Conservation (phyloP, 352 stramenopile genomes). For the Phytophthora multivora region DNA sequence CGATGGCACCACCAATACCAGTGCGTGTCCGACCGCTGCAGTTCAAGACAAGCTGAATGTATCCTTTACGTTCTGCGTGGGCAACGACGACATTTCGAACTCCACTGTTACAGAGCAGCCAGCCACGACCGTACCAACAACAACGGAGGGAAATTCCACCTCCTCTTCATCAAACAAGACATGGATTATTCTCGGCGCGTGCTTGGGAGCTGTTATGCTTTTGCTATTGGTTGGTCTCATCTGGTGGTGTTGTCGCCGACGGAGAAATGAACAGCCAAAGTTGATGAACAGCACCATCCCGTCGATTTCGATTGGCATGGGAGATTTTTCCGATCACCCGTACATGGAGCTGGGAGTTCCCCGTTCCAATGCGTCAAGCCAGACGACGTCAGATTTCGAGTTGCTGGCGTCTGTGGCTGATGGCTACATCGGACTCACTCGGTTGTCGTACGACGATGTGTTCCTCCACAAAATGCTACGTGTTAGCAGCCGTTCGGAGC, state of each 20-base stretch:
- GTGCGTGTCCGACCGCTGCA: constrained; percentile 48
- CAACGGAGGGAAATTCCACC: constrained; percentile 12
- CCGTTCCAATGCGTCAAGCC: constrained; percentile 57
- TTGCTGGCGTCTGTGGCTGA: constrained; percentile 68
- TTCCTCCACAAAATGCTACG: constrained; percentile 75
- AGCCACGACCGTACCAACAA: constrained; percentile 16
- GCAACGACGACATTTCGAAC: constrained; percentile 24
- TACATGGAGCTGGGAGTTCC: constrained; percentile 57
- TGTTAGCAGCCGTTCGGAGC: constrained; percentile 71
- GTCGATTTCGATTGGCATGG: constrained; percentile 62
- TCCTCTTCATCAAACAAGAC: constrained; percentile 45
- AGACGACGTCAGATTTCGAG: constrained; percentile 77
- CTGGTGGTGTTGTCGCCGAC: constrained; percentile 44
- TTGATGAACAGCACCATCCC: constrained; percentile 52
- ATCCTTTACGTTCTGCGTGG: constrained; percentile 68
- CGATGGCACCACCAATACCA: constrained; percentile 56
- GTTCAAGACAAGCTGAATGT: constrained; percentile 50
- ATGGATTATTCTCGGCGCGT: constrained; percentile 53
- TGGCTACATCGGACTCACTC: constrained; percentile 69
- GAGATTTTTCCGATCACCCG: constrained; percentile 58
- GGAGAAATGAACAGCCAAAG: constrained; percentile 52
- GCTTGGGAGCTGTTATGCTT: constrained; percentile 40
- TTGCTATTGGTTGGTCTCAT: constrained; percentile 38
- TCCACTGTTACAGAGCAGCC: constrained; percentile 22
- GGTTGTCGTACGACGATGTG: constrained; percentile 74